phyloP scores from a whole-genome alignment of 148 eudicot species.

The Gaultheria prostrata region DNA sequence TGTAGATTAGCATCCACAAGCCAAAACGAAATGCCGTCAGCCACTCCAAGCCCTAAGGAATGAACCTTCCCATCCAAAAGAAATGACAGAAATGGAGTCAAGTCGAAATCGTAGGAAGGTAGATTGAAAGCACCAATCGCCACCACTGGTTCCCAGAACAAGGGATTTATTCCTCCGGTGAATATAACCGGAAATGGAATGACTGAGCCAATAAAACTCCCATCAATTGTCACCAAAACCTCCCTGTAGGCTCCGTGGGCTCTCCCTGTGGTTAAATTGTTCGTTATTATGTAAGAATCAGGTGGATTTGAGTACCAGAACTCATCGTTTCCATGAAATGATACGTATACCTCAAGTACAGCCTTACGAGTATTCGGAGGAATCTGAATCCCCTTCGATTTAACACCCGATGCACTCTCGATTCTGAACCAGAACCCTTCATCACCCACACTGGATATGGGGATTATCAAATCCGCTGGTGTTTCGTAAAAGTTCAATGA shows the following conservation, averaged over 20 bases:
- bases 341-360: conserved; percentile 73
- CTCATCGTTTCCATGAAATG: conserved; percentile 87
- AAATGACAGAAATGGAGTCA: conserved; percentile 65
- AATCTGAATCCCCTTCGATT: conserved; percentile 36
- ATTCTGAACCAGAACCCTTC: conserved; percentile 78
- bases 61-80: conserved; percentile 64
- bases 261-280: conserved; percentile 44
- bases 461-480: conserved; percentile 84
- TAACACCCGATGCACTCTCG: conserved; percentile 34
- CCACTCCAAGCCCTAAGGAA: conserved; percentile 54
- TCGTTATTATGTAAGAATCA: conserved; percentile 45
- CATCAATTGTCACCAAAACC: conserved; percentile 63
- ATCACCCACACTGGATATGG: conserved; percentile 39
- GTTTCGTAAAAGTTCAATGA: conserved; percentile 28
- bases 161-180: conserved; percentile 84
- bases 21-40: conserved; percentile 66
- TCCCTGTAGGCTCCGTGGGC: conserved; percentile 75
- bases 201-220: conserved; percentile 47
- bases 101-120: conserved; percentile 76
- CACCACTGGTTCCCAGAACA: conserved; percentile 88
- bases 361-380: conserved; percentile 52
- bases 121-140: conserved; percentile 78
- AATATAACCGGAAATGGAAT: conserved; percentile 82
- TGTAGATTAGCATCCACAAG: conserved; percentile 86
- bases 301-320: conserved; percentile 95